Evolutionary conservation across 768 basidiomycete species (phyloP).

Genomic region (Leccinum olivaceopallidum): DNA sequence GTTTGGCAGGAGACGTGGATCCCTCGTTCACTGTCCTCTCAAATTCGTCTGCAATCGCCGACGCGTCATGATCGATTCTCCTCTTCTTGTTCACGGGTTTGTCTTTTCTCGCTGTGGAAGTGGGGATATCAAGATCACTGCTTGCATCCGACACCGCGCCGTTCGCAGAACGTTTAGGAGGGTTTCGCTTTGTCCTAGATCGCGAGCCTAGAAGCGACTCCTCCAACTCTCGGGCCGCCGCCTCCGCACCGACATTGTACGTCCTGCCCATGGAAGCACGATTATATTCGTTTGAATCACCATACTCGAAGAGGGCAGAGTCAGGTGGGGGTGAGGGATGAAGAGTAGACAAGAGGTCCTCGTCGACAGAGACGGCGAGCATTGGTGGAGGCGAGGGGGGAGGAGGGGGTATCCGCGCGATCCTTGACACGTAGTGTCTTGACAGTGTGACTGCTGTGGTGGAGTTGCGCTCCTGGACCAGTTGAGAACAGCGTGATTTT

Average conservation of each 20-base stretch:
- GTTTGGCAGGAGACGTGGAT: constrained; percentile 36
- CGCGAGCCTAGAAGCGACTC: constrained; percentile 49
- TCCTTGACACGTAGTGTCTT: constrained; percentile 40
- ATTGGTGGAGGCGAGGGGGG: constrained; percentile 40
- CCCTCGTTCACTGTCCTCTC: constrained; percentile 44
- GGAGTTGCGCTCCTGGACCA: constrained; percentile 67
- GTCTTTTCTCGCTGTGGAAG: constrained; percentile 32
- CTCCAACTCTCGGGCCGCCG: constrained; percentile 58
- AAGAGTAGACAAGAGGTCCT: constrained; percentile 37
- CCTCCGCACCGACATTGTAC: constrained; percentile 43
- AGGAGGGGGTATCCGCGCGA: constrained; percentile 46
- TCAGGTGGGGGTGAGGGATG: constrained; percentile 38
- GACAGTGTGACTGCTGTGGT: constrained; percentile 49
- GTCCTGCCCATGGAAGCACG: constrained; percentile 22
- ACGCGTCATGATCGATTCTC: constrained; percentile 50
- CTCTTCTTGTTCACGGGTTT: constrained; percentile 61
- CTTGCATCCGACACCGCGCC: constrained; percentile 55
- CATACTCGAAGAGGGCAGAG: constrained; percentile 33
- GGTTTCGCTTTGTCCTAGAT: constrained; percentile 40
- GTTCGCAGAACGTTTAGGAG: constrained; percentile 50
- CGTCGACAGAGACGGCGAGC: constrained; percentile 32
- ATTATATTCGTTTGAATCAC: constrained; percentile 27
- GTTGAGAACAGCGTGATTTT: constrained; percentile 1
- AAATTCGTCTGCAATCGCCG: constrained; percentile 46
- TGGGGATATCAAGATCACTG: constrained; percentile 54